These are phyloP conservation scores for Delitschia confertaspora DNA, from an alignment of 495 filamentous ascomycete genomes.

Conservation along the genomic window DNA sequence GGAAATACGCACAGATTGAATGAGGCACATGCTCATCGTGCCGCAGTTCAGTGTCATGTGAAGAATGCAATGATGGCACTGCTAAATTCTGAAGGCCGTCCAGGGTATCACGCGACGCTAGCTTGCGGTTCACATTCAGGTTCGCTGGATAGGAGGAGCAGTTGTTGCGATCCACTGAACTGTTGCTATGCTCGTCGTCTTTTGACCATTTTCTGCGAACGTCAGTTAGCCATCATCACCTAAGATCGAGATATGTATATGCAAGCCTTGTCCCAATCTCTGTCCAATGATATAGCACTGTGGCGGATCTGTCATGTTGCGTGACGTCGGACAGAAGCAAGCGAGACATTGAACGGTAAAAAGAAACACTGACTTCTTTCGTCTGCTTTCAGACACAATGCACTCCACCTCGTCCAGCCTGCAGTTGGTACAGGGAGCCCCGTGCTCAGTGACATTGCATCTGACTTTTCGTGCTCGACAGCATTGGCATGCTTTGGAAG, in stretches of 20 bases:
- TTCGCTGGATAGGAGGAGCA: constrained; percentile 13
- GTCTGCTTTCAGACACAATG: constrained; percentile 80
- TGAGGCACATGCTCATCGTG: constrained; percentile 49
- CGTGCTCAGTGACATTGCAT: constrained; percentile 84
- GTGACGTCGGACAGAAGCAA: too few relatives aligned
- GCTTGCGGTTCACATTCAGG: constrained; percentile 24
- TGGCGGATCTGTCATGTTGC: too few relatives aligned
- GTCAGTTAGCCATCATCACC: constrained; percentile 15
- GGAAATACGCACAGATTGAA: constrained; percentile 46
- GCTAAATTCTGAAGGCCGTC: constrained; percentile 25
- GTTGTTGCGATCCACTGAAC: constrained; percentile 9
- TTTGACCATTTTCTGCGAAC: constrained; percentile 32
- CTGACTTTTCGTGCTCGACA: constrained; percentile 86
- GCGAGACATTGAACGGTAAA: neutral
- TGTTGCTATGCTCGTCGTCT: constrained; percentile 25
- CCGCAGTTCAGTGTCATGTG: constrained; percentile 28
- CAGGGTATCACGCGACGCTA: constrained; percentile 27
- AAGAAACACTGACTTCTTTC: constrained; percentile 61
- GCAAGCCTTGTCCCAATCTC: too few relatives aligned
- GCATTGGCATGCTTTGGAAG: constrained; percentile 78
- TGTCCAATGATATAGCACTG: neutral
- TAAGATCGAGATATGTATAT: too few relatives aligned
- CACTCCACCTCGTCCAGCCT: constrained; percentile 81
- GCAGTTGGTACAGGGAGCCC: constrained; percentile 83
- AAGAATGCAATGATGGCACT: constrained; percentile 22